Conservation (phyloP, 768 basidiomycete species). For the Porphyrellus cyaneotinctus region DNA sequence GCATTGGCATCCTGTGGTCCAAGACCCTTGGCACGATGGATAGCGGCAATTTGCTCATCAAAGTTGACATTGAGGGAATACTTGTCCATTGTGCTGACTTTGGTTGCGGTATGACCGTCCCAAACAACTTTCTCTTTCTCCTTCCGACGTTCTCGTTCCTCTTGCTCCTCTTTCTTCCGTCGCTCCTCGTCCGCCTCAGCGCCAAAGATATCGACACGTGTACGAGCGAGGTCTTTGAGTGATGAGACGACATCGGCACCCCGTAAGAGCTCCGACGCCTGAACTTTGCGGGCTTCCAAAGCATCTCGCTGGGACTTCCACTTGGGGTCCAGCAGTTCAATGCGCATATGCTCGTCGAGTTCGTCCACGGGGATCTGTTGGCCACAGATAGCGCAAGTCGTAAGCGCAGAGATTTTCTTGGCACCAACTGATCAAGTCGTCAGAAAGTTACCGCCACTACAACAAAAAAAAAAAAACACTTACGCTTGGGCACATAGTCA, state of each 20-base stretch:
- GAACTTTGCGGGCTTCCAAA: slow-evolving; percentile 85
- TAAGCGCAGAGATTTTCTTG: slow-evolving; percentile 61
- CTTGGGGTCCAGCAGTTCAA: slow-evolving; percentile 93
- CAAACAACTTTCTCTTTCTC: slow-evolving; percentile 95
- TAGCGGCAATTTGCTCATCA: slow-evolving; percentile 96
- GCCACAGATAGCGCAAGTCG: slow-evolving; percentile 91
- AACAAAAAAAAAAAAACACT: slow-evolving; percentile 35
- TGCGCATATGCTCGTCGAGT: slow-evolving; percentile 95
- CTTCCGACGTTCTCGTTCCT: slow-evolving; percentile 72
- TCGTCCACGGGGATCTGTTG: slow-evolving; percentile 96
- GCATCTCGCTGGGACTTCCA: slow-evolving; percentile 96
- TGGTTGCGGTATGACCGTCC: slow-evolving; percentile 97
- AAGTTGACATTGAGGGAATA: slow-evolving; percentile 92
- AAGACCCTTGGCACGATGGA: slow-evolving; percentile 89
- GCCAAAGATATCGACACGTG: slow-evolving; percentile 97
- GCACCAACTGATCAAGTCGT: slow-evolving; percentile 51
- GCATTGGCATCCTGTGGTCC: slow-evolving; percentile 77
- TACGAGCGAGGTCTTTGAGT: slow-evolving; percentile 86
- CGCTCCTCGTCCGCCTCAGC: slow-evolving; percentile 90
- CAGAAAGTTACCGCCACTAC: slow-evolving; percentile 4
- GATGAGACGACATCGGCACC: slow-evolving; percentile 94
- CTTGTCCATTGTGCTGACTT: slow-evolving; percentile 86
- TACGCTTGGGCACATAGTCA: slow-evolving; percentile 92
- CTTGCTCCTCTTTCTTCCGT: slow-evolving; percentile 82
- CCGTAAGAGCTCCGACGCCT: slow-evolving; percentile 80